These are phyloP conservation scores for Mycena vitilis DNA, from an alignment of 768 basidiomycete species.

Conservation along the genomic window DNA sequence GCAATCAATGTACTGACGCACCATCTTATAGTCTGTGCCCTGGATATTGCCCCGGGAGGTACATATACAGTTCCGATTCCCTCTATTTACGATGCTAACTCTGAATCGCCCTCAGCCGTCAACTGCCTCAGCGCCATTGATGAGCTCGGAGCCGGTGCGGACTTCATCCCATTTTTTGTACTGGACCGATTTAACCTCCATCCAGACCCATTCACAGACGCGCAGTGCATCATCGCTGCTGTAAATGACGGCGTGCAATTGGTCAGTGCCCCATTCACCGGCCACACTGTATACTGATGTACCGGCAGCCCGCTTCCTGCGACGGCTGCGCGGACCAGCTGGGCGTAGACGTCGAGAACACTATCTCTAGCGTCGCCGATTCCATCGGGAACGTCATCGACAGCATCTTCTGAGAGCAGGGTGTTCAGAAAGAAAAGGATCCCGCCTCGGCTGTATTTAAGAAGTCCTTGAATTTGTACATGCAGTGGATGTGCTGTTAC, in stretches of 20 bases:
- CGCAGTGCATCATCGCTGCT: slow-evolving; percentile 9
- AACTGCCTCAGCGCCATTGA: slow-evolving; percentile 1
- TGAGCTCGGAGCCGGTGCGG: slow-evolving; percentile 1
- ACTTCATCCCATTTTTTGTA: neutral
- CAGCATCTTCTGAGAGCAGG: slow-evolving; percentile 12
- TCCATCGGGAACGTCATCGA: slow-evolving; percentile 12
- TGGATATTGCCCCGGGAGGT: slow-evolving; percentile 14
- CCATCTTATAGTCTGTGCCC: slow-evolving; percentile 4
- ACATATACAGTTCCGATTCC: neutral
- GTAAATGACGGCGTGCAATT: neutral
- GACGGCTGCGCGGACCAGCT: slow-evolving; percentile 17
- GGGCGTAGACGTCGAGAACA: slow-evolving; percentile 15
- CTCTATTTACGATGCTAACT: too few relatives aligned
- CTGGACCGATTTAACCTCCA: neutral
- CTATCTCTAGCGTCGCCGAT: neutral
- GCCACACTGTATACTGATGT: neutral
- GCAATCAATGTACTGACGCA: too few relatives aligned
- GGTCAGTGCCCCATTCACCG: neutral
- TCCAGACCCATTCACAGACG: slow-evolving; percentile 16
- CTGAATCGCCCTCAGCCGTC: neutral
- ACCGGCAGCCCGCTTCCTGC: slow-evolving; percentile 15
- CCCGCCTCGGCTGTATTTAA: too few relatives aligned
- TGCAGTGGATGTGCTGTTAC: too few relatives aligned
- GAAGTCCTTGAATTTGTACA: too few relatives aligned
- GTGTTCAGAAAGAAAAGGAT: too few relatives aligned